These are phyloP conservation scores for Pseudevernia furfuracea DNA, from an alignment of 495 filamentous ascomycete species.

Conservation along the genomic window DNA sequence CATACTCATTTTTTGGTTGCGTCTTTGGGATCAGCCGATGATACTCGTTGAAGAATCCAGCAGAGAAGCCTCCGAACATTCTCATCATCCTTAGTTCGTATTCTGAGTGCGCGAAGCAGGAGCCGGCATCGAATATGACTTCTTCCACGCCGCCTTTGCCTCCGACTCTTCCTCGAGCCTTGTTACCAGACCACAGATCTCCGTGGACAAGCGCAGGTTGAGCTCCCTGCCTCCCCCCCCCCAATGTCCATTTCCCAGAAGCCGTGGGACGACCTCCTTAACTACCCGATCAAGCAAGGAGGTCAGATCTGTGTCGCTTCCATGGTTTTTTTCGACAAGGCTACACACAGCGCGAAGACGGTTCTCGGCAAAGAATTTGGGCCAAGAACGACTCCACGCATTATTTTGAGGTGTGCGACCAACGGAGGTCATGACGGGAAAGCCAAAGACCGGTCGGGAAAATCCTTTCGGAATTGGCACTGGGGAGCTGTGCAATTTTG, in stretches of 20 bases:
- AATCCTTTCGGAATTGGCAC: conserved; percentile 56
- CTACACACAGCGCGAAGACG: conserved; percentile 56
- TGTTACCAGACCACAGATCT: conserved; percentile 86
- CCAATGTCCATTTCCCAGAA: conserved; percentile 61
- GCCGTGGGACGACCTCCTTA: conserved; percentile 55
- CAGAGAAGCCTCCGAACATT: conserved; percentile 90
- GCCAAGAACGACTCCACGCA: conserved; percentile 58
- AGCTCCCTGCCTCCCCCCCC: conserved; percentile 48
- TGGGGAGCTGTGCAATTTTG: conserved; percentile 68
- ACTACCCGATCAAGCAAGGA: conserved; percentile 57
- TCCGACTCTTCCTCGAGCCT: conserved; percentile 54
- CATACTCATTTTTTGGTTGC: conserved; percentile 75
- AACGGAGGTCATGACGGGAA: conserved; percentile 64
- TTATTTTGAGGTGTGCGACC: conserved; percentile 79
- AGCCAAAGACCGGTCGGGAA: conserved; percentile 61
- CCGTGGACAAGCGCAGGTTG: conserved; percentile 80
- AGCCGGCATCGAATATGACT: conserved; percentile 74
- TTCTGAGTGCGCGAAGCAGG: conserved; percentile 75
- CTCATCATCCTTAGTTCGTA: conserved; percentile 90
- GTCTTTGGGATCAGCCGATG: conserved; percentile 63
- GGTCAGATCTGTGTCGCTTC: conserved; percentile 51
- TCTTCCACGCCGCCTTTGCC: conserved; percentile 54
- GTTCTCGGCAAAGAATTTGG: conserved; percentile 72
- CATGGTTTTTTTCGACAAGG: conserved; percentile 52
- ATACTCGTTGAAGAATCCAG: conserved; percentile 71